Conservation (phyloP, 176 grass and related monocot genomes). For the Triticum monococcum region DNA sequence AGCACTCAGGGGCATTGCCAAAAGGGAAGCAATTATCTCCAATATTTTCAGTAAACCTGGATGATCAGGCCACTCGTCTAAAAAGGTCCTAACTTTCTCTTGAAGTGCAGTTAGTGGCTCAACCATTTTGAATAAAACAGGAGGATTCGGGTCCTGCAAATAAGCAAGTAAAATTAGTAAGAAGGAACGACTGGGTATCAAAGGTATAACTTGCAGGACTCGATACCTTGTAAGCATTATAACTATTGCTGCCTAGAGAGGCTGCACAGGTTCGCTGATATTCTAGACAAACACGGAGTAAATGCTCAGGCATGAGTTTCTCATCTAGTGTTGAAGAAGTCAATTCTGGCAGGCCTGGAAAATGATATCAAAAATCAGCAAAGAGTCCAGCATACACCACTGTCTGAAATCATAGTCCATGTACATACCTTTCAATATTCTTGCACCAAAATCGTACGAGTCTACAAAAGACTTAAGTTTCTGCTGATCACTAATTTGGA, state of each 20-base stretch:
- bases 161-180: slow-evolving; percentile 16
- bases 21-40: slow-evolving; percentile 63
- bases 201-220: slow-evolving; percentile 20
- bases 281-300: slow-evolving; percentile 77
- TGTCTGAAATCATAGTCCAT: slow-evolving; percentile 24
- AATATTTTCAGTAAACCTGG: slow-evolving; percentile 76
- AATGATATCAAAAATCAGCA: slow-evolving; percentile 29
- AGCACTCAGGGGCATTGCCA: slow-evolving; percentile 53
- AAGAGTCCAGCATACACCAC: slow-evolving; percentile 17
- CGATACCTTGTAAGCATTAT: slow-evolving; percentile 83
- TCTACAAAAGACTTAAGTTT: slow-evolving; percentile 73
- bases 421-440: slow-evolving; percentile 70
- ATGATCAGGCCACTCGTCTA: slow-evolving; percentile 85
- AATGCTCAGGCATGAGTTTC: slow-evolving; percentile 72
- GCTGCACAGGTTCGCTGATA: slow-evolving; percentile 48
- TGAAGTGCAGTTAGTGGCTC: slow-evolving; percentile 54
- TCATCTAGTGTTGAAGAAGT: slow-evolving; percentile 71
- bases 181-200: background rate
- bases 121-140: slow-evolving; percentile 75
- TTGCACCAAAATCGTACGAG: slow-evolving; percentile 78
- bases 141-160: slow-evolving; percentile 83
- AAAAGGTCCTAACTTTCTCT: slow-evolving; percentile 60
- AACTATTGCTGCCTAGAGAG: slow-evolving; percentile 27
- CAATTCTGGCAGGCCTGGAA: slow-evolving; percentile 64
- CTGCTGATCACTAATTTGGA: slow-evolving; percentile 55